Evolutionary conservation across 179 eudicot species (phyloP).

Genomic region (Spergularia azorica): DNA sequence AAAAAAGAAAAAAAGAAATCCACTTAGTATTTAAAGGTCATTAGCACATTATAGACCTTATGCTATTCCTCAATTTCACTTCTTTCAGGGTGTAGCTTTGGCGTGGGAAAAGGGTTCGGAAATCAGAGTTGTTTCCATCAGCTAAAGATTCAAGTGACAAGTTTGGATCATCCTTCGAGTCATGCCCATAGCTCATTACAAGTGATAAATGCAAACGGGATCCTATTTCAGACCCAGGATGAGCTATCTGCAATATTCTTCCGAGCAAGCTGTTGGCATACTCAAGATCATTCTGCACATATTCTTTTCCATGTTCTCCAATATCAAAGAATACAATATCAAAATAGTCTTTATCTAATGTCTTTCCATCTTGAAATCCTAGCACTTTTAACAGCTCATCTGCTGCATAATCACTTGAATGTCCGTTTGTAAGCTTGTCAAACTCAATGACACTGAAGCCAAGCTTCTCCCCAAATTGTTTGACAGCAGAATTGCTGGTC

Average conservation of each 20-base stretch:
- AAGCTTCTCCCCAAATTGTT: conserved; percentile 56
- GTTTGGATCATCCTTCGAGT: conserved; percentile 33
- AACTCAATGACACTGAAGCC: conserved; percentile 47
- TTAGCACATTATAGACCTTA: conserved; percentile 48
- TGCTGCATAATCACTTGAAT: conserved; percentile 36
- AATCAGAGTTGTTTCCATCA: conserved; percentile 33
- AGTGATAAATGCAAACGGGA: conserved; percentile 72
- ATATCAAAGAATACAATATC: conserved; percentile 78
- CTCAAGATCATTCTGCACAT: conserved; percentile 40
- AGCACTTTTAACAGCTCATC: conserved; percentile 64
- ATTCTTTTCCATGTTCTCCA: conserved; percentile 40
- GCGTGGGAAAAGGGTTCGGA: conserved; percentile 57
- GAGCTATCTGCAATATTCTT: conserved; percentile 45
- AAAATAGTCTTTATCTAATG: conserved; percentile 48
- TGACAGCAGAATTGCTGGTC: conserved; percentile 48
- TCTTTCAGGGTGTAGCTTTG: conserved; percentile 83
- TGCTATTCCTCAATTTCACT: conserved; percentile 51
- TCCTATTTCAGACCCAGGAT: conserved; percentile 52
- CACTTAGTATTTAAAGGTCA: background rate
- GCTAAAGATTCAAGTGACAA: conserved; percentile 38
- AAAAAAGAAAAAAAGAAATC: background rate
- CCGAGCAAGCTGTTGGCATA: conserved; percentile 62
- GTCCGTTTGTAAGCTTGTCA: conserved; percentile 29
- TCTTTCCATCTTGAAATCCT: conserved; percentile 76
- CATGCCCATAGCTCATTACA: conserved; percentile 67